Evolutionary conservation across 2,329 filamentous ascomycete genomes (phyloP).

Genomic region (Alternaria conjuncta): DNA sequence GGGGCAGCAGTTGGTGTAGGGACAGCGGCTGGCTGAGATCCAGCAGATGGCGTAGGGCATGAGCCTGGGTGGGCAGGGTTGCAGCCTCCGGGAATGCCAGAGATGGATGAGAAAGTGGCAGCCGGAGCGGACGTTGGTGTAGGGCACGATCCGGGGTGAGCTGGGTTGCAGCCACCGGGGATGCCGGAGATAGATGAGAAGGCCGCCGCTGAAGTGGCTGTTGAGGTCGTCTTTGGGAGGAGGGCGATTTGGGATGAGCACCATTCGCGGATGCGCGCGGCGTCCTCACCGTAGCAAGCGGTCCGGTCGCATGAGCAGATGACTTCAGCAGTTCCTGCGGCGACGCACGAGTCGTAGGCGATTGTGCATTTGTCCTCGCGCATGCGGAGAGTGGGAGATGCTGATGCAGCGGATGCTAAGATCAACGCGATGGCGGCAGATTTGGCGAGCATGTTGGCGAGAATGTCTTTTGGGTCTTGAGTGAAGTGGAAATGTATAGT

Average conservation of each 20-base stretch:
- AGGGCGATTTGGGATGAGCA: slow-evolving; percentile 16
- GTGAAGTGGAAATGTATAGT: background rate
- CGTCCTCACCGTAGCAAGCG: slow-evolving; percentile 17
- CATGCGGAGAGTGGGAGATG: slow-evolving; percentile 7
- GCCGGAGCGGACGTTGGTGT: background rate
- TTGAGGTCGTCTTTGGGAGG: slow-evolving; percentile 8
- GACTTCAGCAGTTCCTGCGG: slow-evolving; percentile 16
- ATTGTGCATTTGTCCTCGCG: slow-evolving; percentile 11
- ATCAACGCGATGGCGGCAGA: slow-evolving; percentile 12
- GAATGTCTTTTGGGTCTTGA: background rate
- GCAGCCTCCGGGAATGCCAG: background rate
- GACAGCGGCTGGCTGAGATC: background rate
- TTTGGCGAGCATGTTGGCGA: slow-evolving; percentile 13
- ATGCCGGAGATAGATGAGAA: background rate
- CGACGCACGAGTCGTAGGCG: slow-evolving; percentile 15
- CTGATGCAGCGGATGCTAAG: slow-evolving; percentile 10
- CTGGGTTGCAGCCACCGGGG: slow-evolving; percentile 10
- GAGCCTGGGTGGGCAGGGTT: slow-evolving; percentile 8
- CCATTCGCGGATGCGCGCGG: slow-evolving; percentile 11
- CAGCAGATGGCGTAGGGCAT: background rate
- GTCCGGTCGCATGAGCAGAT: slow-evolving; percentile 13
- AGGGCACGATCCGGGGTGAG: background rate
- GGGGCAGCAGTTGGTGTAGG: background rate
- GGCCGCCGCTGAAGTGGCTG: background rate
- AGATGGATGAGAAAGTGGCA: background rate